A percentile compares a stretch with the other conserved stretches of the same genome.
These are phyloP conservation scores for Phytophthora citrophthora DNA, from an alignment of 352 stramenopile species.

Conservation along the genomic window DNA sequence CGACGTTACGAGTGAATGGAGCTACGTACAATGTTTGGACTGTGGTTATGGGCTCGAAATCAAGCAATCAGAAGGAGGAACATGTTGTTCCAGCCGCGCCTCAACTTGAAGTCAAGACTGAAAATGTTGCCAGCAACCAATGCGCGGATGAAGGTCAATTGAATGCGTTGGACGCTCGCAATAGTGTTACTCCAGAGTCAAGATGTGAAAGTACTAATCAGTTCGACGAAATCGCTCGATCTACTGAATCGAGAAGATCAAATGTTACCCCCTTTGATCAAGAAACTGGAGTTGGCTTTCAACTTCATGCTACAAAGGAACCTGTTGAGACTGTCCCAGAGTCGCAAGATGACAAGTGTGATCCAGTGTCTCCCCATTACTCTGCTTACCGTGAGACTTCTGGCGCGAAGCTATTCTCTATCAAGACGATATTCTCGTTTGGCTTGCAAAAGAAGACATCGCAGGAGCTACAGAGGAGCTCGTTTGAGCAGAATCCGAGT, in stretches of 20 bases:
- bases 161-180: not conserved
- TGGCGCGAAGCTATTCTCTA: not conserved
- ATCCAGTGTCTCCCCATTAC: slow-evolving; percentile 2
- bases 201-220: not conserved
- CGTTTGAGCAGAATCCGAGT: not conserved
- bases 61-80: slow-evolving; percentile 22
- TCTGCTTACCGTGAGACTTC: not conserved
- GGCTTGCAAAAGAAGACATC: not conserved
- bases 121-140: slow-evolving; percentile 2
- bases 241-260: not conserved
- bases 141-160: not conserved
- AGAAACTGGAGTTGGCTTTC: not conserved
- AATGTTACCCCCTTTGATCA: too few species aligned
- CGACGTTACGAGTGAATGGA: slow-evolving; percentile 17
- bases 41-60: slow-evolving; percentile 20
- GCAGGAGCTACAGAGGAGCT: not conserved
- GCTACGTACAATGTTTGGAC: slow-evolving; percentile 54
- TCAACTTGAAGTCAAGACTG: not conserved
- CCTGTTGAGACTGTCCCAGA: not conserved
- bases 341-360: not conserved
- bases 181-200: not conserved
- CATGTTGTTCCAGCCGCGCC: not conserved
- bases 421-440: slow-evolving; percentile 30
- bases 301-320: not conserved
- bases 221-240: not conserved